These are phyloP conservation scores for Aspergillus sp. DNA, from an alignment of 2,329 filamentous ascomycete species.

Conservation along the genomic window DNA sequence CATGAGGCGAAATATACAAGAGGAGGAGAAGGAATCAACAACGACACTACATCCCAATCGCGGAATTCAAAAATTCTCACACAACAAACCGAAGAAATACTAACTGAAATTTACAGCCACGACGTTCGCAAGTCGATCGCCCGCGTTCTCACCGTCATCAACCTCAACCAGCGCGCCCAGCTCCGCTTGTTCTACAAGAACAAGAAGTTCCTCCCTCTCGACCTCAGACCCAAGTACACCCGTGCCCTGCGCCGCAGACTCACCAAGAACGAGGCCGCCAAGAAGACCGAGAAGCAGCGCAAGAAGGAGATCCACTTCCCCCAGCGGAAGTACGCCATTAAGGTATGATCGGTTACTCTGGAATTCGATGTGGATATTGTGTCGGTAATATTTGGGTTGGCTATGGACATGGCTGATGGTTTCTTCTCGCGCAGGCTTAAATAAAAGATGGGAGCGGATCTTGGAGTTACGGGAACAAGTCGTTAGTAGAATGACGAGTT, in stretches of 20 bases:
- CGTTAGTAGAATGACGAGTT: constrained; percentile 24
- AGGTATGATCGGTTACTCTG: constrained; percentile 59
- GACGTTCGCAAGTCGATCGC: constrained; percentile 99
- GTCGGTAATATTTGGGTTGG: too few species aligned
- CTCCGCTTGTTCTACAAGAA: constrained; percentile 99
- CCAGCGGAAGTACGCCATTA: constrained; percentile 97
- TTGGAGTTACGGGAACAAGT: constrained; percentile 28
- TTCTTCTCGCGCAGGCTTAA: constrained; percentile 23
- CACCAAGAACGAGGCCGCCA: constrained; percentile 80
- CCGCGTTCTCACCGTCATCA: constrained; percentile 98
- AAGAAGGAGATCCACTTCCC: constrained; percentile 96
- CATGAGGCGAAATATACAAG: constrained; percentile 3
- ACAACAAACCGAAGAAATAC: constrained; percentile 9
- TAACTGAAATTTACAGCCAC: constrained; percentile 57
- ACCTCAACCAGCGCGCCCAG: constrained; percentile 97
- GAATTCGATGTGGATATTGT: background rate
- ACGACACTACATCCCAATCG: constrained; percentile 1
- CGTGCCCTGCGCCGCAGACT: constrained; percentile 94
- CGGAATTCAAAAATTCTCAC: background rate
- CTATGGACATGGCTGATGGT: constrained; percentile 4
- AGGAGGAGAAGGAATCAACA: constrained; percentile 1
- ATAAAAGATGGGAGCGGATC: constrained; percentile 9
- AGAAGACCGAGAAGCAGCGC: constrained; percentile 87
- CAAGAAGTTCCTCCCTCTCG: constrained; percentile 99
- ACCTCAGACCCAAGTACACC: constrained; percentile 97